Evolutionary conservation across 768 basidiomycete genomes (phyloP), one percentile per base, ranked within the genome.

Genomic region (Agrocybe pediades): DNA sequence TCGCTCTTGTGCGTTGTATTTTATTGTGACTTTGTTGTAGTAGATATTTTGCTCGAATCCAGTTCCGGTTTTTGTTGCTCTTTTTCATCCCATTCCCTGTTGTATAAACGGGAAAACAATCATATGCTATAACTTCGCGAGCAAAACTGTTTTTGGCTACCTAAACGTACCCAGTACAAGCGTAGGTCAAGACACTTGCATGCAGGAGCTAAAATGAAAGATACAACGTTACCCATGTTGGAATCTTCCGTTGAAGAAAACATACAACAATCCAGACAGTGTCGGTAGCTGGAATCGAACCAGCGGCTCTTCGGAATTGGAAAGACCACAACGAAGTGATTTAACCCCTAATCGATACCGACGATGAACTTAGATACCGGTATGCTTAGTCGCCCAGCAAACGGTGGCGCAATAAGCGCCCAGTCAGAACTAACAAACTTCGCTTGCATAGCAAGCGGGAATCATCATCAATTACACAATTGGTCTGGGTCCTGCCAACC

Each of bases 271-370:
- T 30, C 29, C 15, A 6, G 29, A 30, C 15, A 41, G 43, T 64
- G 64, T 65, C 62, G 50, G 62, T 69, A 69, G 63, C 65, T 61
- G 63, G 66, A 67, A 62, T 67, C 68, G 68, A 69, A 69, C 68
- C 63, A 60, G 59, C 63, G 68, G 68, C 68, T 69, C 66, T 59
- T 69, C 68, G 68, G 66, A 56, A 57, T 49, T 49, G 29, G n/a
- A 1, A 21, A n/a, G 9, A 41, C 68, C 68, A 69, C 68, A 69
- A 69, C 68, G 68, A 69, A 59, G 66, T 69, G 68, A 69, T 69
- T 67, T 69, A 67, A 69, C 68, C 68, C 62, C 68, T 69, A 69
- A 69, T 69, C 68, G 68, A 69, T 67, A 69, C 62, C 51, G 43
- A 53, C 43, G 9, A 39, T 43, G 41, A 41, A 7, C 7, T 7